Conservation (phyloP, 345 rosid species). For the Pistacia vera region DNA sequence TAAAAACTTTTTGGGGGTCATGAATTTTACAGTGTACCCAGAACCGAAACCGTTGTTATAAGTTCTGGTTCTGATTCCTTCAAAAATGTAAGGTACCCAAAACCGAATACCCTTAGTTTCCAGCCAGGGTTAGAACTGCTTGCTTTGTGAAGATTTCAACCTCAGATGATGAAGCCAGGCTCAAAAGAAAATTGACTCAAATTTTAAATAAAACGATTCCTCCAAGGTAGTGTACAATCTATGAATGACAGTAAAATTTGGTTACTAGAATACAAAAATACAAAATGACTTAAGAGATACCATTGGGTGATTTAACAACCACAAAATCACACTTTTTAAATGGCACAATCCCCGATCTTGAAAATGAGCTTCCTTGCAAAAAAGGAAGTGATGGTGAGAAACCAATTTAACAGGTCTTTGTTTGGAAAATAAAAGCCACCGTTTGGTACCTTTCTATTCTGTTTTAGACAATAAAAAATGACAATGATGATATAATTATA, state of each 20-base stretch:
- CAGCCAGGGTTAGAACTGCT: background rate
- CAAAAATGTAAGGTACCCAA: too few species aligned
- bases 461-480: background rate
- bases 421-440: background rate
- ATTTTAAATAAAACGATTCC: background rate
- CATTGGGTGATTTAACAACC: background rate
- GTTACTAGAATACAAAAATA: background rate
- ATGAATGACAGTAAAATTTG: background rate
- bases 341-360: background rate
- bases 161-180: too few species aligned
- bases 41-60: too few species aligned
- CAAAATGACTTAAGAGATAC: background rate
- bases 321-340: background rate
- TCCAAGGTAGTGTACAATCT: background rate
- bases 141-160: background rate
- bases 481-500: background rate
- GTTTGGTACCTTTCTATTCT: background rate
- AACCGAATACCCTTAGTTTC: too few species aligned
- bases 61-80: too few species aligned
- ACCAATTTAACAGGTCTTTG: background rate
- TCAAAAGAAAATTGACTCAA: background rate
- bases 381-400: background rate
- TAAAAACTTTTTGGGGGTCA: too few species aligned
- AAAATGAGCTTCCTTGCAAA: background rate
- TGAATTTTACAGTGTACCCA: too few species aligned